Base-by-base conservation (phyloP, 2,329 filamentous ascomycete genomes). In the Onygenales sp. region DNA sequence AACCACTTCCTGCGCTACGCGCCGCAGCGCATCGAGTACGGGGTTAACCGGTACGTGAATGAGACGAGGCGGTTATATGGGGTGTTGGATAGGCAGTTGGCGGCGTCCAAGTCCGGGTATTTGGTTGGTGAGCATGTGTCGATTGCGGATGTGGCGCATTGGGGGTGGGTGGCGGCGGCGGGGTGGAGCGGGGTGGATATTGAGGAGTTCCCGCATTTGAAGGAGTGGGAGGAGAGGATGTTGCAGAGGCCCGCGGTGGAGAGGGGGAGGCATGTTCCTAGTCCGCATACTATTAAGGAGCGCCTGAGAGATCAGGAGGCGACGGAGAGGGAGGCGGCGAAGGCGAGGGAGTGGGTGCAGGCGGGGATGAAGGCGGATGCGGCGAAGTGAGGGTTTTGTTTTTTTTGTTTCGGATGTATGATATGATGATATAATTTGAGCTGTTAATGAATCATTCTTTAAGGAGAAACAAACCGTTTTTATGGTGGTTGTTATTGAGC, bases 1-100 rank as follows among this genome's bases (percentile, higher is more conserved):
- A 90, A 93, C 69, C 88, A 95, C 71, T 95, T 95, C 70, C 75
- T 74, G 47, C 81, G 87, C 53, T 94, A 95, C 63, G 88, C 89
- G 1, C 87, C 88, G 0, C 86, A 91, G 66, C 83, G 80, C 67
- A 92, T 95, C 62, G 76, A 84, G 63, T 95, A 95, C 66, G 88
- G 86, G 57, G 82, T 94, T 52, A 82, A 87, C 64, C 81, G 90
- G 47, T 95, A 95, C 72, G 74, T 78, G 64, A 93, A 88, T 65
- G 90, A 95, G 73, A 88, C 86, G 0, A 79, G 85, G n/a, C 83
- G 90, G 2, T 76, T 95, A 1, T 95, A 93, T 72, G 77, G 82
- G 50, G 85, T 89, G 17, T 74, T 95, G 55, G 84, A 95, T 63
- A 81, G 78, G 47, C 83, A 90, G 52, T 80, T 95, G 5, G 64